These are phyloP conservation scores for Creolimax fragrantissima DNA, from an alignment of 78 protist species.

Conservation along the genomic window DNA sequence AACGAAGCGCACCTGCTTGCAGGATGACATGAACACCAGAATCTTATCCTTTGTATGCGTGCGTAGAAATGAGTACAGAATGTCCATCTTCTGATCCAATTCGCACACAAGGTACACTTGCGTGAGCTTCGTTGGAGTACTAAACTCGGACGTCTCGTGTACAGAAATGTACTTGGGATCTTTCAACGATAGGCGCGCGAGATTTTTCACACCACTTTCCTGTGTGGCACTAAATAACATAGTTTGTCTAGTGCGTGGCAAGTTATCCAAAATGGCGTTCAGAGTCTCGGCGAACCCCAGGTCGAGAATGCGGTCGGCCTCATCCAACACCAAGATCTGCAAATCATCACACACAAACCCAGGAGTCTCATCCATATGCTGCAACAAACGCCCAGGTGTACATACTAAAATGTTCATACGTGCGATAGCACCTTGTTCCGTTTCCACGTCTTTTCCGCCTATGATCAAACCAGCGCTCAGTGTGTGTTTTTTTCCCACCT, in stretches of 20 bases:
- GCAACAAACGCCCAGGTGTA: conserved; percentile 97
- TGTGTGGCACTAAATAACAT: conserved; percentile 96
- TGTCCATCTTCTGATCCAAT: conserved; percentile 67
- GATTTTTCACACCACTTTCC: conserved; percentile 59
- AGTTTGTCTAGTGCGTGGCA: conserved; percentile 76
- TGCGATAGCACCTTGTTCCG: conserved; percentile 47
- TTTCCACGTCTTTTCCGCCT: conserved; percentile 74
- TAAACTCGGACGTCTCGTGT: conserved; percentile 13
- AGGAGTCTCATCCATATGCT: conserved; percentile 88
- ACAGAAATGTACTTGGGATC: conserved; percentile 79
- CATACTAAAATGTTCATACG: conserved; percentile 81
- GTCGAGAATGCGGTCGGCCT: conserved; percentile 92
- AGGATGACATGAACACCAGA: conserved; percentile 81
- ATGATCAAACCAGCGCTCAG: conserved; percentile 78
- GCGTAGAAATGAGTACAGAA: conserved; percentile 68
- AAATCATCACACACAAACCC: conserved; percentile 53
- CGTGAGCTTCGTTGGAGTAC: conserved; percentile 53
- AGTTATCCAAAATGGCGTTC: conserved; percentile 61
- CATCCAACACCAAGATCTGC: conserved; percentile 86
- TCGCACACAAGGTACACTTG: conserved; percentile 41
- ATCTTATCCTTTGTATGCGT: conserved; percentile 68
- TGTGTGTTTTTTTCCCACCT: conserved; percentile 56
- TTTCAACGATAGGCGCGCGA: conserved; percentile 60
- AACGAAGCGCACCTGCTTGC: conserved; percentile 78
- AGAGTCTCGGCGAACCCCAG: conserved; percentile 78